Conservation (phyloP, 2,329 filamentous ascomycete genomes). For the Bipolaris gigantea region DNA sequence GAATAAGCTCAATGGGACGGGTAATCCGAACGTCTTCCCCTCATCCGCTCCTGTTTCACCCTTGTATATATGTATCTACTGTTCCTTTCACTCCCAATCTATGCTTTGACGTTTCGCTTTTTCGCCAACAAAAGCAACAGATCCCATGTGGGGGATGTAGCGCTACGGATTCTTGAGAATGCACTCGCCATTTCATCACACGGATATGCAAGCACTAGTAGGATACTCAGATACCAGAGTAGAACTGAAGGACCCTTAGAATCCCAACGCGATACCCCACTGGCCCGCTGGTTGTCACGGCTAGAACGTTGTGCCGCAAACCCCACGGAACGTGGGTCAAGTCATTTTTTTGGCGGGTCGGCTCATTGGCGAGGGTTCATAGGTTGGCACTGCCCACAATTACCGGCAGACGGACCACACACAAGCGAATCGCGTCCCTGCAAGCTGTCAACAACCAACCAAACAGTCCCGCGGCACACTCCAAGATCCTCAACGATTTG, state of each 20-base stretch:
- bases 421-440: constrained; percentile 8
- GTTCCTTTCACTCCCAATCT: not conserved
- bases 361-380: not conserved
- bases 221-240: not conserved
- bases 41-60: not conserved
- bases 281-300: not conserved
- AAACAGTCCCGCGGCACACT: constrained; percentile 5
- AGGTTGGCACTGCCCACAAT: constrained; percentile 1
- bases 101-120: not conserved
- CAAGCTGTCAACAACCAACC: constrained; percentile 9
- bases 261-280: not conserved
- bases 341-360: not conserved
- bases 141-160: too few relatives aligned
- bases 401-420: constrained; percentile 6
- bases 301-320: not conserved
- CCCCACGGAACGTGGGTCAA: constrained; percentile 1
- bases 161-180: not conserved
- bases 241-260: not conserved
- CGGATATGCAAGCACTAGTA: too few relatives aligned
- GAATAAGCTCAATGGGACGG: not conserved
- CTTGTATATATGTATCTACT: not conserved
- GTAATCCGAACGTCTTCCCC: constrained; percentile 6
- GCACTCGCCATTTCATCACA: not conserved
- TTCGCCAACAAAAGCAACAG: not conserved
- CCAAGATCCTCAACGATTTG: constrained; percentile 7